Base-by-base conservation (phyloP, 2,329 filamentous ascomycete genomes). In the Scedosporium dehoogii region DNA sequence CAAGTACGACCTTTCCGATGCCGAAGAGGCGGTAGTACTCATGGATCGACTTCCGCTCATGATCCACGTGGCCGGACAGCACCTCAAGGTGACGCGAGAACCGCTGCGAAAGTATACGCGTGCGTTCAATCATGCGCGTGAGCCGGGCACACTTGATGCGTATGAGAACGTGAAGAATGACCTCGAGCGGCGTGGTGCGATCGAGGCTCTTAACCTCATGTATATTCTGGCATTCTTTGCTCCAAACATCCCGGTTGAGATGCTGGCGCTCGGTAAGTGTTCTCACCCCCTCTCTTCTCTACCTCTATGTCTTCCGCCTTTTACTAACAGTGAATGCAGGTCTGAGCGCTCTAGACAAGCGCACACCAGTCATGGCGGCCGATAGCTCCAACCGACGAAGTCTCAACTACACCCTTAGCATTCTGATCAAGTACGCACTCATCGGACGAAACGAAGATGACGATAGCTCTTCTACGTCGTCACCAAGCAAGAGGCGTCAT, bases 21-120 rank as follows among this genome's bases (percentile, higher is more conserved):
- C 85, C 0, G 78, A 76, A n/a, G 81, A 88, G 63, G 69, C 90
- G 16, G 86, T 89, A 1, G 78, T 81, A 53, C 72, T 86, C 56
- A 85, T 89, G 74, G 85, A 85, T 23, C 81, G 84, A 62, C 74
- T 90, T 14, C 87, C 87, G 0, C 74, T 89, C 6, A 87, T 87
- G 65, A 86, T 90, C 21, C 85, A 89, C 67, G 83, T 86, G 0
- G 83, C 86, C 1, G 85, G 85, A 1, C 81, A 84, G 65, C 79
- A 85, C 41, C 74, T 89, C 14, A 85, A 82, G 62, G 80, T 81
- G 2, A 85, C 84, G 0, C 76, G 79, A 18, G 86, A 87, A 65
- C 83, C 85, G 0, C 74, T 89, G 3, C 80, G 82, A 1, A 84
- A 78, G 65, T 89, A 86, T 64, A 73, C 85, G n/a, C 77, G 78